These are phyloP conservation scores for Anaeramoeba flamelloides DNA, from an alignment of 78 protist species.

Conservation along the genomic window DNA sequence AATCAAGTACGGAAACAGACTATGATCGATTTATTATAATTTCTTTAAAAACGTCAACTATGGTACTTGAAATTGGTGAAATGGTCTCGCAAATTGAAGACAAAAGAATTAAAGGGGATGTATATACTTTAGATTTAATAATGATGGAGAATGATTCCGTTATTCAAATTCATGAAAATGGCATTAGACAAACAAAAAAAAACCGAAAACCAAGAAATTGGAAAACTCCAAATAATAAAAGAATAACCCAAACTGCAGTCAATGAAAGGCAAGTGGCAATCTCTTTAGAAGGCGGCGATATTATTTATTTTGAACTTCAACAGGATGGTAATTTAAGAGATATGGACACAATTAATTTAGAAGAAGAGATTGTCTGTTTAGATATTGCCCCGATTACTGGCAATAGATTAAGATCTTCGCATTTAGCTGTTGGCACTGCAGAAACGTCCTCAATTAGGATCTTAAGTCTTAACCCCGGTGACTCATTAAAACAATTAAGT, in stretches of 20 bases:
- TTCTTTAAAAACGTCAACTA: too few species aligned
- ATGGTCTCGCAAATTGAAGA: too few species aligned
- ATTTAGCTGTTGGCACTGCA: too few species aligned
- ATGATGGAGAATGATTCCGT: background rate
- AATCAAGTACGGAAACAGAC: too few species aligned
- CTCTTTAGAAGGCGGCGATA: constrained; percentile 56
- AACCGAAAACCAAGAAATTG: constrained; percentile 64
- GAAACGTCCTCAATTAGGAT: too few species aligned
- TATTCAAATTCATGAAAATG: constrained; percentile 15
- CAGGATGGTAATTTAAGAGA: constrained; percentile 48
- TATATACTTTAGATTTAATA: background rate
- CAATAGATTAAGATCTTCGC: constrained; percentile 40
- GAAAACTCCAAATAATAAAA: constrained; percentile 52
- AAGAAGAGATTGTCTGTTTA: constrained; percentile 41
- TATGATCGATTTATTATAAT: too few species aligned
- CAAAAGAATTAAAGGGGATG: too few species aligned
- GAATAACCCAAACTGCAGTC: constrained; percentile 28
- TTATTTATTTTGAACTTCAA: constrained; percentile 86
- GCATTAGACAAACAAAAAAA: constrained; percentile 57
- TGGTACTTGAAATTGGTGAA: too few species aligned
- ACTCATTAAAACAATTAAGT: too few species aligned
- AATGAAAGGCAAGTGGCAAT: constrained; percentile 56
- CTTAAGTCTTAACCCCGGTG: too few species aligned
- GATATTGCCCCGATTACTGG: constrained; percentile 58
- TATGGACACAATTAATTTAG: constrained; percentile 31